Evolutionary conservation across 2,329 filamentous ascomycete genomes (phyloP).

Genomic region (Allantophomopsis lycopodina): DNA sequence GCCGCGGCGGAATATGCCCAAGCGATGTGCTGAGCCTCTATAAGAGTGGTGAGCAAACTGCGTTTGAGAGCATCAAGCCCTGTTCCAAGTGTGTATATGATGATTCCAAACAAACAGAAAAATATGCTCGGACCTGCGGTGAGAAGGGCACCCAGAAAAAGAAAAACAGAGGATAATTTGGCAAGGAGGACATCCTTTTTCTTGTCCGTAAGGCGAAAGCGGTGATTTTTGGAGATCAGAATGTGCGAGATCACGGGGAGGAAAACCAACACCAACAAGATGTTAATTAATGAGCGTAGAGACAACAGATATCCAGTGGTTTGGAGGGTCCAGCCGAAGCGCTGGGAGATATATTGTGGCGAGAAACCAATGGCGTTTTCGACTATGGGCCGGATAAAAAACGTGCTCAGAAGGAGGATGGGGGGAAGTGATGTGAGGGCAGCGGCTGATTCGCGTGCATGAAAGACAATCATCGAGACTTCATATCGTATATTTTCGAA

Average conservation of each 20-base stretch:
- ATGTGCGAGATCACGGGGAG: conserved; percentile 11
- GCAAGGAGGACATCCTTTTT: conserved; percentile 13
- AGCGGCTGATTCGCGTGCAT: conserved; percentile 4
- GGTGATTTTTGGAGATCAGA: conserved; percentile 1
- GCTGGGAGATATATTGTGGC: conserved; percentile 14
- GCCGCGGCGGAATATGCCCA: conserved; percentile 12
- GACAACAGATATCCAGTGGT: conserved; percentile 13
- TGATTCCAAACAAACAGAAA: conserved; percentile 9
- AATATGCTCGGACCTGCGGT: conserved; percentile 10
- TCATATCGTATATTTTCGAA: no score
- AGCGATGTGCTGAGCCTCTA: conserved; percentile 13
- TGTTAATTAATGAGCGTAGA: conserved; percentile 11
- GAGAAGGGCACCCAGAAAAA: conserved; percentile 9
- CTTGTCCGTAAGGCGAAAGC: conserved; percentile 4
- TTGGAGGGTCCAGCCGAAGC: conserved; percentile 12
- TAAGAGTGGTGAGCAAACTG: conserved; percentile 11
- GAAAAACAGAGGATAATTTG: conserved; percentile 8
- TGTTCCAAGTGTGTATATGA: conserved; percentile 12
- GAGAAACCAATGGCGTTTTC: conserved; percentile 5
- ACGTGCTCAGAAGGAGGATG: conserved; percentile 15
- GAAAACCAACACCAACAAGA: conserved; percentile 10
- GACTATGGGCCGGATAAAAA: conserved; percentile 1
- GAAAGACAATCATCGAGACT: no score
- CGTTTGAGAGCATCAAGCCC: conserved; percentile 9
- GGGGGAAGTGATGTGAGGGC: conserved; percentile 12